Percentiles rank a stretch among this genome's conserved stretches.
Evolutionary conservation across 1,284 basidiomycete species (phyloP).

Genomic region (Takashimella tepidaria): DNA sequence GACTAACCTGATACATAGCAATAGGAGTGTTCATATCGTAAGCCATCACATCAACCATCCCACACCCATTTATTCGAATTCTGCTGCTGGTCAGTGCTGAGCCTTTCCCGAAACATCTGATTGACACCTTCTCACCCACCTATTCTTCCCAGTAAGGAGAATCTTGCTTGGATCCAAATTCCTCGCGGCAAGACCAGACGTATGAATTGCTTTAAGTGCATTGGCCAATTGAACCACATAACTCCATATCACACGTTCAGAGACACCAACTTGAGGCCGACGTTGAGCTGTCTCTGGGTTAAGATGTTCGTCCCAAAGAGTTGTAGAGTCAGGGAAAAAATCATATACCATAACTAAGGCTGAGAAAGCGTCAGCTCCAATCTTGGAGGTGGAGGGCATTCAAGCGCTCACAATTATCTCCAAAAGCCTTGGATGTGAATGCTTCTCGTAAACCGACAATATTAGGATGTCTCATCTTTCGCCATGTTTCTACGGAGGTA

Average conservation of each 20-base stretch:
- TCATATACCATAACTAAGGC: slow-evolving; percentile 90
- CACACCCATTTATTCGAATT: slow-evolving; percentile 73
- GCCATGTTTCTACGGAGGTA: slow-evolving; percentile 79
- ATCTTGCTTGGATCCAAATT: slow-evolving; percentile 85
- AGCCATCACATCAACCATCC: slow-evolving; percentile 75
- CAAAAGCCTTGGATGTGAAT: slow-evolving; percentile 90
- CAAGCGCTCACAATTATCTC: slow-evolving; percentile 73
- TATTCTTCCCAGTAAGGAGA: slow-evolving; percentile 80
- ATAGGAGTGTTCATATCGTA: slow-evolving; percentile 65
- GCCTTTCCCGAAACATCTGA: no score
- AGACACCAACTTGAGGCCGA: slow-evolving; percentile 47
- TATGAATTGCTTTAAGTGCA: slow-evolving; percentile 81
- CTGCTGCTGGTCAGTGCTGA: slow-evolving; percentile 46
- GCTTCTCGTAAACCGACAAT: slow-evolving; percentile 85
- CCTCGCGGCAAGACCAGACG: slow-evolving; percentile 71
- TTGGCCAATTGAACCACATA: slow-evolving; percentile 87
- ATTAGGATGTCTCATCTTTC: slow-evolving; percentile 75
- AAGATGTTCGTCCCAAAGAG: slow-evolving; percentile 66
- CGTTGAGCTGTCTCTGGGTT: slow-evolving; percentile 43
- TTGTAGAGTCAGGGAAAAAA: slow-evolving; percentile 80
- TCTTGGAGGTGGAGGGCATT: neutral
- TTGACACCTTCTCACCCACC: slow-evolving; percentile 54
- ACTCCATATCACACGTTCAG: slow-evolving; percentile 88
- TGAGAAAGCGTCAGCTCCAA: slow-evolving; percentile 42
- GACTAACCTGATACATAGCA: slow-evolving; percentile 54